Base-by-base conservation (phyloP, 495 filamentous ascomycete genomes). In the Penicillium desertorum region DNA sequence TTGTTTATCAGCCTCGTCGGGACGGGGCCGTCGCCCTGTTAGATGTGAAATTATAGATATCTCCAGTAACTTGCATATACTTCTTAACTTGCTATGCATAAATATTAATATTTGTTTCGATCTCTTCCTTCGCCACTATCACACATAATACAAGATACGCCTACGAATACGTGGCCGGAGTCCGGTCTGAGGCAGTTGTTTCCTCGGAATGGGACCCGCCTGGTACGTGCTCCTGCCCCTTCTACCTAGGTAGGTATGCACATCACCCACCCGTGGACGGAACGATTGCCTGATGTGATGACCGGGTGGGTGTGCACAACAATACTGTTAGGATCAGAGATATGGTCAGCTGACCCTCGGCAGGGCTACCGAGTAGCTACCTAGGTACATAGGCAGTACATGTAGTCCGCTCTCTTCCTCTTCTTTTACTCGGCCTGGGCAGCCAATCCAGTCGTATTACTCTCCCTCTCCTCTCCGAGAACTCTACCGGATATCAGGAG, bases 81-180 rank as follows among this genome's bases (percentile, higher is more conserved):
- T 2, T 27, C 36, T 51, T 57, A 51, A 17, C 37, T 57, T 43
- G 45, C 27, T 51, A 34, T 49, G 34, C 47, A 57, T 51, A 51
- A 57, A 57, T 50, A 50, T 57, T 29, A 55, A 46, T 55, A 30
- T 43, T 41, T 1, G 14, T 20, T 23, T 53, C 43, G 9, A 5
- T 16, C 3, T 25, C 3, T 51, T 10, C 22, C 17, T 51, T 42
- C 22, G 4, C 29, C 19, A 5, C 17, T 10, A 8, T 4, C 4
- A 3, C 23, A 7, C 11, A 19, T 29, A 30, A 0, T 39, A 29
- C 5, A 8, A 36, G 30, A 50, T 23, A 25, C 19, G 1, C 19
- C 8, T 0, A 37, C 30, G 20, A 20, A 19, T 36, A 19, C 19
- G 2, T 17, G 5, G n/a, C 47, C 47, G 14, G 23, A 17, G 23